Conservation (phyloP, 2,329 filamentous ascomycete species). For the Neonectria faginata region DNA sequence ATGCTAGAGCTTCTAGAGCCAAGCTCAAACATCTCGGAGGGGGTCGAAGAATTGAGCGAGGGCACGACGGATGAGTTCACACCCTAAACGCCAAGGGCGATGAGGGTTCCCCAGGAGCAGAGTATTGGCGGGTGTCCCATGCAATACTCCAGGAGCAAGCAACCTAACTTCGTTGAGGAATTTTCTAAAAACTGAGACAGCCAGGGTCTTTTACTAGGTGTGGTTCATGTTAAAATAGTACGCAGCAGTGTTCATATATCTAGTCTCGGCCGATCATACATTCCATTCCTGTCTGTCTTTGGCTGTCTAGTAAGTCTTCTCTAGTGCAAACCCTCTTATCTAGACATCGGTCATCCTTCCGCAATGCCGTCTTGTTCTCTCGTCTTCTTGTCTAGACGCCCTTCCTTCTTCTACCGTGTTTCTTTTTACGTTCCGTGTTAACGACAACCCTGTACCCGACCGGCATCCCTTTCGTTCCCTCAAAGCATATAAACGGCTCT, state of each 20-base stretch:
- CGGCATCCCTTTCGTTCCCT: not conserved
- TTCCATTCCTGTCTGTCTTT: not conserved
- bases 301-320: not conserved
- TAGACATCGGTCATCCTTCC: not conserved
- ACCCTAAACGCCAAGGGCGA: not conserved
- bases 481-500: not conserved
- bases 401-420: not conserved
- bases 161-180: not conserved
- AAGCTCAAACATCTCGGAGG: not conserved
- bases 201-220: not conserved
- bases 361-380: not conserved
- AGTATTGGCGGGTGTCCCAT: too few relatives aligned
- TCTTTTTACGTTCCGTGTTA: constrained; percentile 1
- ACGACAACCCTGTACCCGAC: not conserved
- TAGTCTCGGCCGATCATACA: not conserved
- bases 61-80: not conserved
- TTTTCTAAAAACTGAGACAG: not conserved
- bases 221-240: not conserved
- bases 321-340: not conserved
- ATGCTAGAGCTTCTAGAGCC: not conserved
- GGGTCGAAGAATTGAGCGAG: not conserved
- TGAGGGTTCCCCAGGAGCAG: not conserved
- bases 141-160: not conserved
- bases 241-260: not conserved
- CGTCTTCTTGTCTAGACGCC: not conserved